Evolutionary conservation across 129 eudicot genomes (phyloP).

Genomic region (Flaveria robusta): DNA sequence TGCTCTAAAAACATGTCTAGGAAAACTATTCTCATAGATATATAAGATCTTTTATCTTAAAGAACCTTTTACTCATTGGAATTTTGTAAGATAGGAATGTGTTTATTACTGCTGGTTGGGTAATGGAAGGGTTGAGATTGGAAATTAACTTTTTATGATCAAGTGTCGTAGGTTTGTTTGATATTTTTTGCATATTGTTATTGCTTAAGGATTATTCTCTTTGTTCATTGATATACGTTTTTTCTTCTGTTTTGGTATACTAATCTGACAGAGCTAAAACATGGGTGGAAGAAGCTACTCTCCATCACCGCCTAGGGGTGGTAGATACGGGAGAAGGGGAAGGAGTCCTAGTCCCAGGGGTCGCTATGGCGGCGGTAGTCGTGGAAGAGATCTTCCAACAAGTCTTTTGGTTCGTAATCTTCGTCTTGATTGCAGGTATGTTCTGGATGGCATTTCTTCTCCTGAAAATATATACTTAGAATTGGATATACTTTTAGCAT

Average conservation of each 20-base stretch:
- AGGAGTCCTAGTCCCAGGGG: conserved; percentile 90
- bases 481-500: background rate
- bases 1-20: too few species aligned
- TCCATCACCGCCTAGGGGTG: conserved; percentile 88
- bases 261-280: conserved; percentile 12
- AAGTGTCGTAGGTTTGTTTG: background rate
- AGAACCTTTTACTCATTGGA: background rate
- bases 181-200: background rate
- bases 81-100: too few species aligned
- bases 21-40: background rate
- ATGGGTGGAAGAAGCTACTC: conserved; percentile 87
- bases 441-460: background rate
- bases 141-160: background rate
- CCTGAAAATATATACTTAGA: background rate
- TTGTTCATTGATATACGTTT: background rate
- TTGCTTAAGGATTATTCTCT: background rate
- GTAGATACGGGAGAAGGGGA: conserved; percentile 61
- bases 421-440: conserved; percentile 86
- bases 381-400: conserved; percentile 69
- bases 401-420: conserved; percentile 89
- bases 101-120: background rate
- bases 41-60: background rate
- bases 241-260: conserved; percentile 5
- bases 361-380: conserved; percentile 36
- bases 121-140: background rate